A percentile compares a stretch with the other conserved stretches of the same genome.
Evolutionary conservation across 2,329 filamentous ascomycete species (phyloP).

Genomic region (Talaromyces verruculosus): DNA sequence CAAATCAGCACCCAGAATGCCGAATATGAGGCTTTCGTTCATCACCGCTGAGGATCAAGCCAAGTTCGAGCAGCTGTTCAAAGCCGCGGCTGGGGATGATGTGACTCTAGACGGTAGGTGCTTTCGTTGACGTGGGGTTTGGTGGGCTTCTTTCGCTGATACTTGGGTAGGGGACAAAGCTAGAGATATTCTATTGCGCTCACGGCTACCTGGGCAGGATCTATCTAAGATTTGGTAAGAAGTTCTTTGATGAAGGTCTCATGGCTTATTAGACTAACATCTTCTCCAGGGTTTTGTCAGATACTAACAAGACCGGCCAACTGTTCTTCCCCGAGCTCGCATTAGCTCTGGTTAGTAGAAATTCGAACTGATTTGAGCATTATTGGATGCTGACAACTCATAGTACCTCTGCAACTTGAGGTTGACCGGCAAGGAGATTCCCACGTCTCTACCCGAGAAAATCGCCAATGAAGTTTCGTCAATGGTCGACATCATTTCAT

Average conservation of each 20-base stretch:
- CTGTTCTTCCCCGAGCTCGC: constrained; percentile 97
- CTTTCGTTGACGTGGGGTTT: constrained; percentile 20
- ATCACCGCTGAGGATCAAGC: constrained; percentile 92
- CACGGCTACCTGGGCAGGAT: constrained; percentile 80
- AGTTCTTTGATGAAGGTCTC: neutral
- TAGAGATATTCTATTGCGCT: constrained; percentile 81
- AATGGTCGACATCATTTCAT: constrained; percentile 99
- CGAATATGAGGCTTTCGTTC: constrained; percentile 90
- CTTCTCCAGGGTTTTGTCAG: constrained; percentile 72
- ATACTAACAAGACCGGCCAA: constrained; percentile 94
- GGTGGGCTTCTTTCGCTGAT: constrained; percentile 23
- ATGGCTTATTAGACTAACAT: constrained; percentile 12
- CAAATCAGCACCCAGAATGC: constrained; percentile 67
- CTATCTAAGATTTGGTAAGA: constrained; percentile 86
- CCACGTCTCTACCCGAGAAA: constrained; percentile 71
- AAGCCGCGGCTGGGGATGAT: constrained; percentile 81
- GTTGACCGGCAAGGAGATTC: constrained; percentile 81
- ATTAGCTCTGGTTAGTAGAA: constrained; percentile 67
- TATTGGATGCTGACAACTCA: neutral
- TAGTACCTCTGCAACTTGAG: constrained; percentile 89
- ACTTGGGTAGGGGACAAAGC: constrained; percentile 68
- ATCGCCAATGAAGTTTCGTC: constrained; percentile 97
- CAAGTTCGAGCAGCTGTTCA: constrained; percentile 97
- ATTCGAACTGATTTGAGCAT: neutral
- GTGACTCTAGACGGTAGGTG: constrained; percentile 73